Evolutionary conservation across 2,329 filamentous ascomycete species (phyloP).

Genomic region (Pleomassaria siparia): DNA sequence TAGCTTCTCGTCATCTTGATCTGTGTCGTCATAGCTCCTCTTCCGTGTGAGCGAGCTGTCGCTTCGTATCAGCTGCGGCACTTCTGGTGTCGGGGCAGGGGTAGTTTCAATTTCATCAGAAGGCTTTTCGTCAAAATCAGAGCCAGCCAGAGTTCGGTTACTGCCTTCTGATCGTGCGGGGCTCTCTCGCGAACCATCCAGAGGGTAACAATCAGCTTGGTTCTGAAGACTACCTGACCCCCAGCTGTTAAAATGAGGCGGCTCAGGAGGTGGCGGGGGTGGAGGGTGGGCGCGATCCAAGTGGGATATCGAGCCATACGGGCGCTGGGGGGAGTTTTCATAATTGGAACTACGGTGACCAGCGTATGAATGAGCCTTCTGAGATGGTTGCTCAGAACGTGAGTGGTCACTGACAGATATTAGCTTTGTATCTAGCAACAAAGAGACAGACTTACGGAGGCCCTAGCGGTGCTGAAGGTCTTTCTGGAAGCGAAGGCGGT

Average conservation of each 20-base stretch:
- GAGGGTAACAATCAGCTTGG: conserved; percentile 17
- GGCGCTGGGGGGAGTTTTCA: conserved; percentile 20
- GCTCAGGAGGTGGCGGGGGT: conserved; percentile 22
- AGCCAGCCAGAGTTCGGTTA: conserved; percentile 36
- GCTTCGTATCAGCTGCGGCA: conserved; percentile 26
- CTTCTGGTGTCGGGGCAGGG: neutral
- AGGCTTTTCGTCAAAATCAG: conserved; percentile 37
- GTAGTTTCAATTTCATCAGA: conserved; percentile 13
- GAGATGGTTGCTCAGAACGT: conserved; percentile 14
- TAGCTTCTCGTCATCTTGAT: conserved; percentile 30
- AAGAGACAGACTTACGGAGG: conserved; percentile 19
- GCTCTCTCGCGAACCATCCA: conserved; percentile 26
- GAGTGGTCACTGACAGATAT: conserved; percentile 10
- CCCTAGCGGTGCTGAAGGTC: conserved; percentile 15
- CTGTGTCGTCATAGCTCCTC: conserved; percentile 40
- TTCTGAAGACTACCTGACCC: conserved; percentile 25
- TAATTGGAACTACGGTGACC: conserved; percentile 16
- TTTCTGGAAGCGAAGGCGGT: conserved; percentile 18
- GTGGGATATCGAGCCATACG: conserved; percentile 29
- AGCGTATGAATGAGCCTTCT: conserved; percentile 26
- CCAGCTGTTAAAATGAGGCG: conserved; percentile 16
- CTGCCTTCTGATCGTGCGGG: conserved; percentile 39
- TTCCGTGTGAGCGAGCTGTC: conserved; percentile 39
- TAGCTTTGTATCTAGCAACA: conserved; percentile 1
- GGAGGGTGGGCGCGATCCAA: conserved; percentile 16